Evolutionary conservation across 1,284 basidiomycete species (phyloP).

Genomic region (Sporisorium exsertum): DNA sequence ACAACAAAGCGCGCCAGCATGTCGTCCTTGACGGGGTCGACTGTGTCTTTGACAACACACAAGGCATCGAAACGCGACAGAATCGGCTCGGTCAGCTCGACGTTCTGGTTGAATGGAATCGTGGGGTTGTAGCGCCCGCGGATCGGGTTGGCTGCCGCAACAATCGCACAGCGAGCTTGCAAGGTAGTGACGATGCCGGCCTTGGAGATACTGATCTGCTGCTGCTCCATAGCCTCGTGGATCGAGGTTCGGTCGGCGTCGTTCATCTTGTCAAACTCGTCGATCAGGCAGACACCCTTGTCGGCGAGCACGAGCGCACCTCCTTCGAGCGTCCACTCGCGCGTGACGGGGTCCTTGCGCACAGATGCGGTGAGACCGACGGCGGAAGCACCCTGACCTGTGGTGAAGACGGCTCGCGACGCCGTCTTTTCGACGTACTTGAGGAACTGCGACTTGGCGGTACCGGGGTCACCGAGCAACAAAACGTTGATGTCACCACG

Average conservation of each 20-base stretch:
- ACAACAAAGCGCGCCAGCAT: slow-evolving; percentile 96
- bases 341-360: slow-evolving; percentile 94
- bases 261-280: slow-evolving; percentile 99
- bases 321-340: slow-evolving; percentile 98
- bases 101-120: slow-evolving; percentile 90
- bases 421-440: slow-evolving; percentile 99
- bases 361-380: slow-evolving; percentile 98
- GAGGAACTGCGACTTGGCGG: slow-evolving; percentile 98
- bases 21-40: slow-evolving; percentile 96
- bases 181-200: slow-evolving; percentile 97
- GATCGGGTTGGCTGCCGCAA: slow-evolving; percentile 97
- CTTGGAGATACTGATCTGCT: slow-evolving; percentile 99
- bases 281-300: slow-evolving; percentile 98
- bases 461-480: slow-evolving; percentile 95
- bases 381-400: slow-evolving; percentile 95
- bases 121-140: slow-evolving; percentile 74
- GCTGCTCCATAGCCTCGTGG: slow-evolving; percentile 99
- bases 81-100: slow-evolving; percentile 98
- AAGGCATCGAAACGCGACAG: slow-evolving; percentile 98
- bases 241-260: slow-evolving; percentile 89
- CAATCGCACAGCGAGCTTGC: slow-evolving; percentile 95
- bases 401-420: slow-evolving; percentile 94
- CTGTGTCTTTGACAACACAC: slow-evolving; percentile 97
- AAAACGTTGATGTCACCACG: slow-evolving; percentile 98
- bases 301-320: slow-evolving; percentile 97